Base-by-base conservation (phyloP, 106 monocot species). In the Xerophyta viscosa region DNA sequence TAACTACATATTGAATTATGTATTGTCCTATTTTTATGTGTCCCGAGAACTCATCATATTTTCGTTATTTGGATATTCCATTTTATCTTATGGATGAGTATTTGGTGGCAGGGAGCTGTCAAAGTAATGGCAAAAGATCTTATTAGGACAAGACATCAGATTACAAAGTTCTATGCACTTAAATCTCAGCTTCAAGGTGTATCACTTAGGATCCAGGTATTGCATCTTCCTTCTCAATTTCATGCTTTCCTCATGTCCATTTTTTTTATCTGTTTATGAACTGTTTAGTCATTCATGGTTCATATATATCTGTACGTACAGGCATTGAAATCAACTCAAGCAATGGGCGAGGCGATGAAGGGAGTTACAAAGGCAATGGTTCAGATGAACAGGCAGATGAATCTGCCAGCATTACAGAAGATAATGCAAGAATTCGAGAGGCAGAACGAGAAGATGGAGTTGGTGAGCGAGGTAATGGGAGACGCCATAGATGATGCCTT, bases 281-380 rank as follows among this genome's bases (percentile, higher is more conserved):
- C 39, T 39, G n/a, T n/a, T n/a, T n/a, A n/a, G n/a, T n/a, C n/a
- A n/a, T n/a, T 39, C 39, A 39, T 8, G 10, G 2, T 46, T 7
- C 46, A 46, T 7, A 24, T 61, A n/a, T n/a, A n/a, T n/a, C n/a
- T n/a, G n/a, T n/a, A 24, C 29, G 63, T 18, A 41, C 56, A 93
- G 92, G 87, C 86, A 18, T 27, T 92, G 68, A 92, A 92, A 69
- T 94, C 88, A 36, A 94, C 84, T 20, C 88, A 94, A 75, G 87
- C 88, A 24, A 88, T 88, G 81, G 81, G 84, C 3, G 93, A 84
- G 58, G 94, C 94, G 46, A 96, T 96, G 94, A 88, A 88, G 65
- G 94, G 94, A 17, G 94, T 96, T 27, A 96, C 94, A 18, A 96
- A 96, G 76, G 94, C 94, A 42, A 96, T 96, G 94, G 69, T 78